A percentile compares a stretch with the other conserved stretches of the same genome.
phyloP scores from a whole-genome alignment of 1,284 basidiomycete genomes.

The Puccinia hordei region DNA sequence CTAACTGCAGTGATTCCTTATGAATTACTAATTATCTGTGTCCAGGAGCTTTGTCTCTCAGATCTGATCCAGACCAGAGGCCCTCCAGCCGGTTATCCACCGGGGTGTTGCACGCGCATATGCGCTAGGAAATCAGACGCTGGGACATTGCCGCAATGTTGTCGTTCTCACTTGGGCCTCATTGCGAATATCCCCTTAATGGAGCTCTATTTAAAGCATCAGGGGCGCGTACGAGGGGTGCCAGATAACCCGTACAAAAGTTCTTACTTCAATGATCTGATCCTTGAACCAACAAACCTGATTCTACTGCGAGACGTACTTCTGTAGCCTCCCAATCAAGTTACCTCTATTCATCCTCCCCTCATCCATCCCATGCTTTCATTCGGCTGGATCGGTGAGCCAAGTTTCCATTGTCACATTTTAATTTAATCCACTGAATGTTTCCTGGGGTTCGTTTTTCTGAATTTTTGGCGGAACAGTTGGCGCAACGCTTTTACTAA shows the following conservation, averaged over 20 bases:
- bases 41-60: not conserved
- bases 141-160: not conserved
- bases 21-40: not conserved
- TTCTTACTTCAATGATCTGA: too few species aligned
- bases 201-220: too few species aligned
- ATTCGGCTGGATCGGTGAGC: slow-evolving; percentile 2
- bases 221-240: too few species aligned
- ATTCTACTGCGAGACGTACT: not conserved
- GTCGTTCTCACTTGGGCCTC: not conserved
- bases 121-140: slow-evolving; percentile 9
- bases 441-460: too few species aligned
- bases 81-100: not conserved
- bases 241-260: too few species aligned
- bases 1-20: not conserved
- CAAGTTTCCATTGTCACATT: too few species aligned
- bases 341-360: not conserved
- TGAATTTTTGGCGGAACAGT: not conserved
- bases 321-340: too few species aligned
- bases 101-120: not conserved
- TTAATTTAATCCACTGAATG: not conserved
- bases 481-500: not conserved
- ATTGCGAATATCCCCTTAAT: not conserved
- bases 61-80: not conserved
- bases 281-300: not conserved
- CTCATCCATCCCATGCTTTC: slow-evolving; percentile 2